Base-by-base conservation (phyloP, 2,329 filamentous ascomycete species). In the Pseudogymnoascus sp. region DNA sequence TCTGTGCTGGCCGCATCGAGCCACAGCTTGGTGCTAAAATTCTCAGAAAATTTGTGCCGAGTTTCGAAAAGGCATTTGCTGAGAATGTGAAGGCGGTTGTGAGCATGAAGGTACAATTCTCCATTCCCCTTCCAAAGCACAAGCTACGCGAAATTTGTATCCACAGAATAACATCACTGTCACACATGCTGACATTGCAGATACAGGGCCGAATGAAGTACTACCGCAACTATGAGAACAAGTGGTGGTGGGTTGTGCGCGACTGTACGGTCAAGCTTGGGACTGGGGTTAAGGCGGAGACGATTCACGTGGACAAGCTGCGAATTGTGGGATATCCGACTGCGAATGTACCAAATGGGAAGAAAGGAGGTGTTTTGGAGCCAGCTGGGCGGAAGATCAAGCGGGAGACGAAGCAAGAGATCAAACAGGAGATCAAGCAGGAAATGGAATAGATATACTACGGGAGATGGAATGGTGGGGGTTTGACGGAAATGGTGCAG, bases 1-100 rank as follows among this genome's bases (percentile, higher is more conserved):
- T 66, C 26, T 63, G 59, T 59, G 23, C 29, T 60, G 65, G 65
- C 65, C 64, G 64, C 62, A 66, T 60, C 46, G 37, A 67, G 65
- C 64, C 65, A 64, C 53, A 65, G 60, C 64, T 63, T 42, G 42
- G 60, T 31, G 66, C 63, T 46, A 63, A 62, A 60, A 46, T 53
- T 61, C 60, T 46, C 60, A 59, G 31, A 56, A 62, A 50, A 35
- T 59, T 31, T 40, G 19, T 33, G 29, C 33, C 61, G 37, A 15
- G 33, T 40, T 35, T n/a, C 61, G 9, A 60, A 33, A 56, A 56
- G 50, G 50, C 17, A 13, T 56, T 33, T 33, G 29, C 50, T 2
- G 50, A 56, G 29, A 33, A 35, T 21, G 50, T 56, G 17, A 33
- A 33, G 7, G 29, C 10, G 7, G 50, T 21, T 35, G 50, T 56